A percentile compares a stretch with the other conserved stretches of the same genome.
Conservation (phyloP, 2,329 filamentous ascomycete genomes). For the Fusarium sp. region DNA sequence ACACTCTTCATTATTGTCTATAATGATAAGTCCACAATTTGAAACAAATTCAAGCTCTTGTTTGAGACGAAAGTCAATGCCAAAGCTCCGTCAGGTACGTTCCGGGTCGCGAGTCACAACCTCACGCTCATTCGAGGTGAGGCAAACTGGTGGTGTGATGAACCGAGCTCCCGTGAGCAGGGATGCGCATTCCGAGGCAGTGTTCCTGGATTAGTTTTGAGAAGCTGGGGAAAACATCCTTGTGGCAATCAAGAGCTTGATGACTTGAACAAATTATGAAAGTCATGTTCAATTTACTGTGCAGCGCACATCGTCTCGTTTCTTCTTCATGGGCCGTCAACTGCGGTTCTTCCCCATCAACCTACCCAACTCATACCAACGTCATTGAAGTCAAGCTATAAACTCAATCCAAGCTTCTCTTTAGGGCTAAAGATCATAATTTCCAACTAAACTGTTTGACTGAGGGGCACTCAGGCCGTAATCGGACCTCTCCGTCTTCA, state of each 20-base stretch:
- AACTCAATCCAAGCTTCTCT: not conserved
- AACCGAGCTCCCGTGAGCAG: not conserved
- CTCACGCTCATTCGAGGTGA: slow-evolving; percentile 1
- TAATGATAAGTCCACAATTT: not conserved
- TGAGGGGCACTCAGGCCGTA: not conserved
- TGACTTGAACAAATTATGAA: not conserved
- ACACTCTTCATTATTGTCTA: too few relatives aligned
- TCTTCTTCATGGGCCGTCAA: not conserved
- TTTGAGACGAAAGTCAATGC: not conserved
- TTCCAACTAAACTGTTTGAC: not conserved
- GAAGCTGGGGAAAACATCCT: not conserved
- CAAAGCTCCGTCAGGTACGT: not conserved
- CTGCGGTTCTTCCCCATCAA: not conserved
- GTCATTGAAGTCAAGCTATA: not conserved
- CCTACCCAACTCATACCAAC: not conserved
- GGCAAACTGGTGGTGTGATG: slow-evolving; percentile 9
- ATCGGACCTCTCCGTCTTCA: not conserved
- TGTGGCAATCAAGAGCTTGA: not conserved
- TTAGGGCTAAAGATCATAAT: not conserved
- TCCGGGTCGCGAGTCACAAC: not conserved
- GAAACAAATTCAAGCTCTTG: not conserved
- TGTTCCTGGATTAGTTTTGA: not conserved
- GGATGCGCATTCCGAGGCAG: not conserved
- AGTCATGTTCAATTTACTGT: not conserved
- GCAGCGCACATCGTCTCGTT: not conserved